phyloP scores from a whole-genome alignment of 345 rosid species.

The Eutrema japonicum region DNA sequence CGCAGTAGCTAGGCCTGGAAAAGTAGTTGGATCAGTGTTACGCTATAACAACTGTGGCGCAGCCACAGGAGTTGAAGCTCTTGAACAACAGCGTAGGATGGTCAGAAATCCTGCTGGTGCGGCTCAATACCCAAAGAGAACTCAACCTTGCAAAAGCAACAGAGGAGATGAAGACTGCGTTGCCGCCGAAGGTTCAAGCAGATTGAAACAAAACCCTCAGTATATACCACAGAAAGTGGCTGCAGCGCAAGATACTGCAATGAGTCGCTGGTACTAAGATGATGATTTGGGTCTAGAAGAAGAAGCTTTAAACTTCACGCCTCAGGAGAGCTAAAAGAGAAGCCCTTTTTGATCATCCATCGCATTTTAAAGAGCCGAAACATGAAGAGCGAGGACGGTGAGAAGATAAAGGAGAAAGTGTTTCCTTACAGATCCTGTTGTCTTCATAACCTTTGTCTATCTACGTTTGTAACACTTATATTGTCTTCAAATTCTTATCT shows the following conservation, averaged over 20 bases:
- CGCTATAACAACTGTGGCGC: conserved; percentile 85
- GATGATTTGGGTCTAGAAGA: conserved; percentile 8
- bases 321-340: conserved; percentile 17
- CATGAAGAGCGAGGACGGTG: background rate
- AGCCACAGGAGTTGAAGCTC: conserved; percentile 63
- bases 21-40: conserved; percentile 80
- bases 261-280: conserved; percentile 73
- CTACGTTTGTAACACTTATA: conserved; percentile 8
- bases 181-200: conserved; percentile 56
- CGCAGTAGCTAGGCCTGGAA: conserved; percentile 74
- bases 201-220: conserved; percentile 82
- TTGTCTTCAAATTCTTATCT: background rate
- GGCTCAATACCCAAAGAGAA: conserved; percentile 75
- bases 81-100: conserved; percentile 73
- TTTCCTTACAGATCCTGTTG: conserved; percentile 16
- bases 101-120: conserved; percentile 64
- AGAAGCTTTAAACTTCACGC: conserved; percentile 5
- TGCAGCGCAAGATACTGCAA: conserved; percentile 77
- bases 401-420: conserved; percentile 15
- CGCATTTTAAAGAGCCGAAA: conserved; percentile 7
- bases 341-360: background rate
- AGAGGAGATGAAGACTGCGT: conserved; percentile 68
- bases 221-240: conserved; percentile 80
- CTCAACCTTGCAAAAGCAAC: conserved; percentile 63
- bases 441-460: conserved; percentile 5